phyloP scores from a whole-genome alignment of 768 basidiomycete genomes.

The Xerocomellus amylosporus region DNA sequence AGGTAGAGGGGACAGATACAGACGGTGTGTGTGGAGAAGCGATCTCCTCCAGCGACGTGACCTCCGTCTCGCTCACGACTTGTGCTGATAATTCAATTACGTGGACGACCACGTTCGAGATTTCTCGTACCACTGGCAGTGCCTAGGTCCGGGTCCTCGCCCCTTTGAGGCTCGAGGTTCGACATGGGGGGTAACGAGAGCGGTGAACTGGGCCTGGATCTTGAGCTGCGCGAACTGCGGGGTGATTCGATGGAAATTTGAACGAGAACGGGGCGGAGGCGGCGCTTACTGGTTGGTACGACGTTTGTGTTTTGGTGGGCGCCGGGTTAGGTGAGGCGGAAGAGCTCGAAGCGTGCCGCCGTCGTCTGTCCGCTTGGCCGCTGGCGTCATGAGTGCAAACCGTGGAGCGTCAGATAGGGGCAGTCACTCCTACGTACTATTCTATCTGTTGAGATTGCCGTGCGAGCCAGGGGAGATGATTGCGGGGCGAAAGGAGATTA shows the following conservation, averaged over 20 bases:
- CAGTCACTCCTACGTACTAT: too few species aligned
- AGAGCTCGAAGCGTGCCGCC: slow-evolving; percentile 9
- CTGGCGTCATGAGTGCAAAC: background rate
- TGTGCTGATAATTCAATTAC: slow-evolving; percentile 1
- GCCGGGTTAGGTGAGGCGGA: slow-evolving; percentile 15
- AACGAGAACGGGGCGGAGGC: too few species aligned
- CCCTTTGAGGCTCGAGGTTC: background rate
- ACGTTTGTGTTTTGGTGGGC: slow-evolving; percentile 2
- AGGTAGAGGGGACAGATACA: background rate
- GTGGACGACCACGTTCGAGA: background rate
- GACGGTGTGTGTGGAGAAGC: background rate
- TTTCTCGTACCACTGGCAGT: background rate
- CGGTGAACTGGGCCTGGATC: slow-evolving; percentile 10
- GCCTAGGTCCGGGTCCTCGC: background rate
- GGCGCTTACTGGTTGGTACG: background rate
- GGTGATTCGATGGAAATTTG: background rate
- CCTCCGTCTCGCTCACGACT: background rate
- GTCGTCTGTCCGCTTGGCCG: background rate
- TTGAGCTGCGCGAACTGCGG: background rate
- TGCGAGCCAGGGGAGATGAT: too few species aligned
- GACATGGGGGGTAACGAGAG: slow-evolving; percentile 16
- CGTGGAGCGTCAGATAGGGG: background rate
- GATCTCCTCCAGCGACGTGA: background rate
- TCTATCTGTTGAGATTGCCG: too few species aligned
- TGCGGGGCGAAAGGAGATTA: too few species aligned